These are phyloP conservation scores for Kuraishia hungarica DNA, from an alignment of 805 yeast species.

Conservation along the genomic window DNA sequence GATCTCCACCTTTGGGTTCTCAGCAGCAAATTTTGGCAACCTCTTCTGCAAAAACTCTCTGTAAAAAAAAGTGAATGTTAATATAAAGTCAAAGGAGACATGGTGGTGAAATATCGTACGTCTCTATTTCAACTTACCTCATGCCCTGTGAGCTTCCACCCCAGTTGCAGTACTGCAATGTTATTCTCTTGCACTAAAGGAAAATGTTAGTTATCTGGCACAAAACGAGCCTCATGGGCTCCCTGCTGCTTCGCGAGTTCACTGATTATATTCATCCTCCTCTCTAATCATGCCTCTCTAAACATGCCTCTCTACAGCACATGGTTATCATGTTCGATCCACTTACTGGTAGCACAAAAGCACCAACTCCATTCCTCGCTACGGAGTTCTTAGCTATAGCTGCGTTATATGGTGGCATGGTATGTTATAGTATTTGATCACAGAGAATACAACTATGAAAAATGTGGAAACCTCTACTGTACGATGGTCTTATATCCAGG, in stretches of 20 bases:
- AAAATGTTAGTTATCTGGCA: not conserved
- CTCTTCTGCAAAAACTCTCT: conserved; percentile 48
- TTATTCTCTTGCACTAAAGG: conserved; percentile 56
- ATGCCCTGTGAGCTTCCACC: conserved; percentile 92
- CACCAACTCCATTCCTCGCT: conserved; percentile 71
- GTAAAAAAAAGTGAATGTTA: not conserved
- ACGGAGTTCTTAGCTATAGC: conserved; percentile 50
- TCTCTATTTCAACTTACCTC: conserved; percentile 15
- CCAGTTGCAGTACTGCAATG: conserved; percentile 84
- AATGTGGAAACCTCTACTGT: no score
- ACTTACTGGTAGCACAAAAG: conserved; percentile 49
- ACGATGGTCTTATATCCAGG: not conserved
- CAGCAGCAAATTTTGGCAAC: conserved; percentile 45
- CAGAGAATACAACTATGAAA: no score
- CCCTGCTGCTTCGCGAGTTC: no score
- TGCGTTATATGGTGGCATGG: conserved; percentile 6
- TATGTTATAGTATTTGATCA: not conserved
- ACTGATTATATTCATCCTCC: no score
- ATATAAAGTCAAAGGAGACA: not conserved
- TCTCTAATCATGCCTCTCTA: no score
- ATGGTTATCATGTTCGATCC: not conserved
- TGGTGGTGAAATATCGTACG: no score
- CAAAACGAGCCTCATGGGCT: not conserved
- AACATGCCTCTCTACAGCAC: not conserved
- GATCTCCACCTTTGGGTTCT: conserved; percentile 63